Evolutionary conservation across 495 filamentous ascomycete genomes (phyloP).

Genomic region (Annulohypoxylon bovei): DNA sequence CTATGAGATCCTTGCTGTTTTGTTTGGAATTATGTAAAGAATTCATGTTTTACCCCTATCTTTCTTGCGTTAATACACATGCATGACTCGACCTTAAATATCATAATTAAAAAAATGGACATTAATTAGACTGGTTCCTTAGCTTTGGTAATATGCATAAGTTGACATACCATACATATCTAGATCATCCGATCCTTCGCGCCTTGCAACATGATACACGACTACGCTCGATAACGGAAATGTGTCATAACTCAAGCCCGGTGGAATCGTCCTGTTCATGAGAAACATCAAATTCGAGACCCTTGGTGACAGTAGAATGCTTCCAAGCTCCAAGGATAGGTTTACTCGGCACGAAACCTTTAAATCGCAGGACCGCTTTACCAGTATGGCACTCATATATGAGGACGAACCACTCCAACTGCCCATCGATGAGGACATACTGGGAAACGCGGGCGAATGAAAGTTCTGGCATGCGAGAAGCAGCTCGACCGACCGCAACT

Average conservation of each 20-base stretch:
- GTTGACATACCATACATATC: too few relatives aligned
- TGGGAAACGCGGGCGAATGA: constrained; percentile 32
- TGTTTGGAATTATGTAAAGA: too few relatives aligned
- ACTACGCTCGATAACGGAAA: not conserved
- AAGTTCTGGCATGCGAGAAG: constrained; percentile 29
- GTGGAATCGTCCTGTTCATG: constrained; percentile 12
- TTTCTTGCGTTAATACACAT: too few relatives aligned
- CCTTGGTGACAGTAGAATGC: constrained; percentile 1
- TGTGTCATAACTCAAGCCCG: constrained; percentile 15
- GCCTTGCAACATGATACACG: not conserved
- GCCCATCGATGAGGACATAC: constrained; percentile 34
- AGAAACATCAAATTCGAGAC: constrained; percentile 6
- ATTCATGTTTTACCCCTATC: too few relatives aligned
- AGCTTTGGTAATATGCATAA: too few relatives aligned
- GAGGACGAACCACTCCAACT: constrained; percentile 38
- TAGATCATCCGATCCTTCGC: not conserved
- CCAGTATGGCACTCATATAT: constrained; percentile 21
- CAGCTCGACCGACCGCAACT: constrained; percentile 22
- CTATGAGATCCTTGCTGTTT: too few relatives aligned
- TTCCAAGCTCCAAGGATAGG: constrained; percentile 21
- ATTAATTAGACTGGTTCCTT: too few relatives aligned
- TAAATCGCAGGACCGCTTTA: constrained; percentile 5
- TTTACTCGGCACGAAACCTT: constrained; percentile 25
- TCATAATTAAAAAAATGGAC: too few relatives aligned
- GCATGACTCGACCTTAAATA: too few relatives aligned